A percentile compares a stretch with the other conserved stretches of the same genome.
These are phyloP conservation scores for Aspergillus bombycis DNA, from an alignment of 2,329 filamentous ascomycete species.

Conservation along the genomic window DNA sequence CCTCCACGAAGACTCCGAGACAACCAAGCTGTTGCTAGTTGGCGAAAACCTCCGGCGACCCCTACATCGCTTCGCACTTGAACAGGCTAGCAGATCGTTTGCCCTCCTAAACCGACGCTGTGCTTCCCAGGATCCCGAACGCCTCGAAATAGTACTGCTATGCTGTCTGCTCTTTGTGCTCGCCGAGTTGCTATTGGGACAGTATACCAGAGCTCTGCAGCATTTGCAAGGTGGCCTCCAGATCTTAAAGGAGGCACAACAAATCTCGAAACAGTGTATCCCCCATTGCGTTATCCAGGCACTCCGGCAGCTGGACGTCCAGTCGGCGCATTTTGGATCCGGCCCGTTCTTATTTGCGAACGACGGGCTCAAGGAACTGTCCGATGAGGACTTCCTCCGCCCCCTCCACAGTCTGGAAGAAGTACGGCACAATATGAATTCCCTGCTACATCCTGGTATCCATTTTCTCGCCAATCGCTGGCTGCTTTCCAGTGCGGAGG, in stretches of 20 bases:
- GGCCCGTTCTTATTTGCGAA: background rate
- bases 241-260: background rate
- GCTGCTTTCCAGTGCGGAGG: background rate
- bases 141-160: background rate
- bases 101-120: background rate
- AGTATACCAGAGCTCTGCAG: background rate
- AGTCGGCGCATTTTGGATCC: background rate
- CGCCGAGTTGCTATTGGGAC: background rate
- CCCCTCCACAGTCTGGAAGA: background rate
- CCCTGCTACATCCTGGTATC: background rate
- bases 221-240: background rate
- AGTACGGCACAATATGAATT: background rate
- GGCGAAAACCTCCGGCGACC: background rate
- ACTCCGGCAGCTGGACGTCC: background rate
- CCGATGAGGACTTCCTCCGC: background rate
- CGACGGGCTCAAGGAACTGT: background rate
- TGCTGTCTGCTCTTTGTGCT: background rate
- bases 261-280: background rate
- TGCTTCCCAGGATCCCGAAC: background rate
- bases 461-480: slow-evolving; percentile 2
- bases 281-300: background rate
- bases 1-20: slow-evolving; percentile 8
- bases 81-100: background rate
- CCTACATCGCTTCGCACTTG: background rate
- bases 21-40: background rate